These are phyloP conservation scores for Malassezia dermatis DNA, from an alignment of 1,284 basidiomycete genomes.

Conservation along the genomic window DNA sequence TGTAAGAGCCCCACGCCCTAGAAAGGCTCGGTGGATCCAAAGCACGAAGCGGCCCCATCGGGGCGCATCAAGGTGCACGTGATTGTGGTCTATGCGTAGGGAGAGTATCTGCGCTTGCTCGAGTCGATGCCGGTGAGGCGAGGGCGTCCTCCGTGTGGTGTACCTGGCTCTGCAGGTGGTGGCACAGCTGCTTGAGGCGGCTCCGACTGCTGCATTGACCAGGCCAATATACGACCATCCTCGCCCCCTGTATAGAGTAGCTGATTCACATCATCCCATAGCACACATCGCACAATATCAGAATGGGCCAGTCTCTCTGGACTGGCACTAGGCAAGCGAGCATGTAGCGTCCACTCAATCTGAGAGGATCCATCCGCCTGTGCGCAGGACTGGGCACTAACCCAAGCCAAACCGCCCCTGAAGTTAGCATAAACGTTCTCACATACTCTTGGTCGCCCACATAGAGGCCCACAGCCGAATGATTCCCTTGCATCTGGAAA, in stretches of 20 bases:
- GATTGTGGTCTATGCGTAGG: background rate
- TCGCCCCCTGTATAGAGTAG: constrained; percentile 10
- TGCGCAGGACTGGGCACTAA: background rate
- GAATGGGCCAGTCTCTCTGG: background rate
- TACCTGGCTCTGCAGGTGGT: background rate
- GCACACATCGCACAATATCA: constrained; percentile 17
- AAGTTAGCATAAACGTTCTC: background rate
- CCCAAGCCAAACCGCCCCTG: constrained; percentile 10
- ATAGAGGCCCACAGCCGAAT: background rate
- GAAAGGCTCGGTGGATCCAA: too few species aligned
- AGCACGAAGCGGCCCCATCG: too few species aligned
- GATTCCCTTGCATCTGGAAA: background rate
- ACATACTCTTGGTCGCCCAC: constrained; percentile 16
- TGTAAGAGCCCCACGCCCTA: background rate
- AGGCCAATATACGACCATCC: constrained; percentile 10
- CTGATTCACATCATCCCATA: constrained; percentile 1
- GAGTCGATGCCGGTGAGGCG: constrained; percentile 1
- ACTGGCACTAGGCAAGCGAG: constrained; percentile 5
- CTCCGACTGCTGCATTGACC: constrained; percentile 6
- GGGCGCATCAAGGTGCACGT: background rate
- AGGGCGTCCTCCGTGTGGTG: background rate
- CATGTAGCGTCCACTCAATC: constrained; percentile 8
- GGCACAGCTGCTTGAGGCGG: background rate
- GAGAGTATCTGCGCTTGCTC: constrained; percentile 2
- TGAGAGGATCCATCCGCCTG: background rate